A percentile compares a stretch with the other conserved stretches of the same genome.
phyloP scores from a whole-genome alignment of 345 rosid genomes.

The Ricinus communis region DNA sequence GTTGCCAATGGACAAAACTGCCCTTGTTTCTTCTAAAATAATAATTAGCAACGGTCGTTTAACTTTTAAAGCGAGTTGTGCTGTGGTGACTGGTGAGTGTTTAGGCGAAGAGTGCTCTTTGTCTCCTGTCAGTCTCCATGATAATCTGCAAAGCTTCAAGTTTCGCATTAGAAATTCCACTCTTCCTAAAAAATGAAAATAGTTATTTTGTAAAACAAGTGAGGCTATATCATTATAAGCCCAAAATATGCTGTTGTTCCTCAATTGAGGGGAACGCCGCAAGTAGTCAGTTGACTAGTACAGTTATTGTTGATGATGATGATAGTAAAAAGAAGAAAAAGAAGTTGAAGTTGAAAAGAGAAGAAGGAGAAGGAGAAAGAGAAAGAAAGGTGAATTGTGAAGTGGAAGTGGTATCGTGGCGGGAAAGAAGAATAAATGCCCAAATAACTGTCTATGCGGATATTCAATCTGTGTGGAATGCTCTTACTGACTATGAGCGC shows the following conservation, averaged over 20 bases:
- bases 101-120: no score
- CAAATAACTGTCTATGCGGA: slow-evolving; percentile 62
- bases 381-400: slow-evolving; percentile 64
- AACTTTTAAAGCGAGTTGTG: no score
- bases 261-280: not conserved
- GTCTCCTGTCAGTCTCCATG: no score
- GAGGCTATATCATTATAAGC: not conserved
- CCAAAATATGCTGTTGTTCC: not conserved
- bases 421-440: slow-evolving; percentile 77
- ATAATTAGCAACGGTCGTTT: no score
- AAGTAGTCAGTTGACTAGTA: not conserved
- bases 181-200: not conserved
- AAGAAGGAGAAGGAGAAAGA: slow-evolving; percentile 24
- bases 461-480: slow-evolving; percentile 71
- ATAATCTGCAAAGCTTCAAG: slow-evolving; percentile 17
- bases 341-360: not conserved
- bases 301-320: not conserved
- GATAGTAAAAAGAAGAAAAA: slow-evolving; percentile 9
- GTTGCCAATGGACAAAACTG: no score
- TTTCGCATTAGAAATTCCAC: not conserved
- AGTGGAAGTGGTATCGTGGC: slow-evolving; percentile 88
- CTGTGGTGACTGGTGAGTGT: no score
- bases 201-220: not conserved
- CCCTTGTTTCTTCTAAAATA: no score
- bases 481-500: slow-evolving; percentile 90